phyloP scores from a whole-genome alignment of 2,329 filamentous ascomycete genomes.

The Erysiphe neolycopersici region DNA sequence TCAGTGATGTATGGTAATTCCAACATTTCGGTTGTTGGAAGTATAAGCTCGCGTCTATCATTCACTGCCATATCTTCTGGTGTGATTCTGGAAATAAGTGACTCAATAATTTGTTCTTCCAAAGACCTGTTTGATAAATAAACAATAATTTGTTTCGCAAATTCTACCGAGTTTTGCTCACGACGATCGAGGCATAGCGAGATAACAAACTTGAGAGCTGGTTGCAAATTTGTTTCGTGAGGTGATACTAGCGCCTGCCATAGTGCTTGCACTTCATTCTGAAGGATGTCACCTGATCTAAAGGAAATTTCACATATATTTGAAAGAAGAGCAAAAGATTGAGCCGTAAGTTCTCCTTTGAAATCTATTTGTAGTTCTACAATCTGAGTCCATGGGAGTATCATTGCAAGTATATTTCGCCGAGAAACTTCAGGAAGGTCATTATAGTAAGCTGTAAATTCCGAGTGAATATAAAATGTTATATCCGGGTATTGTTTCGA shows the following conservation, averaged over 20 bases:
- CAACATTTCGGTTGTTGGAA: slow-evolving; percentile 44
- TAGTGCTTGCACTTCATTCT: slow-evolving; percentile 90
- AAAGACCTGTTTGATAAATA: slow-evolving; percentile 70
- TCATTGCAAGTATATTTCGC: slow-evolving; percentile 78
- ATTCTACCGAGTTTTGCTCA: slow-evolving; percentile 95
- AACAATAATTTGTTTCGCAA: slow-evolving; percentile 93
- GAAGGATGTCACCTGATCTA: slow-evolving; percentile 60
- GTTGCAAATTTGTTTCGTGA: slow-evolving; percentile 72
- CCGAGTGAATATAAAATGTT: slow-evolving; percentile 84
- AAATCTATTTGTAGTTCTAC: slow-evolving; percentile 83
- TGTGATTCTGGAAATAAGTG: slow-evolving; percentile 68
- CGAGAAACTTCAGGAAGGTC: slow-evolving; percentile 60
- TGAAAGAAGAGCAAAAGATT: slow-evolving; percentile 80
- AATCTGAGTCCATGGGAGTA: slow-evolving; percentile 86
- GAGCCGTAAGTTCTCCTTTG: slow-evolving; percentile 67
- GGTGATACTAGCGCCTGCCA: slow-evolving; percentile 93
- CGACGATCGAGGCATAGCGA: slow-evolving; percentile 72
- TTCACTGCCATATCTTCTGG: slow-evolving; percentile 94
- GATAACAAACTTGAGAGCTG: slow-evolving; percentile 85
- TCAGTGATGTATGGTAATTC: slow-evolving; percentile 77
- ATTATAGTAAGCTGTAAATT: slow-evolving; percentile 85
- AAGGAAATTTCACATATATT: slow-evolving; percentile 95
- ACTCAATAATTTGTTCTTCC: slow-evolving; percentile 80
- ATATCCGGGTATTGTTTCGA: slow-evolving; percentile 71
- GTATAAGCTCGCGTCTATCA: slow-evolving; percentile 45